phyloP scores from a whole-genome alignment of 805 yeast genomes.

The Candida mattraensis region DNA sequence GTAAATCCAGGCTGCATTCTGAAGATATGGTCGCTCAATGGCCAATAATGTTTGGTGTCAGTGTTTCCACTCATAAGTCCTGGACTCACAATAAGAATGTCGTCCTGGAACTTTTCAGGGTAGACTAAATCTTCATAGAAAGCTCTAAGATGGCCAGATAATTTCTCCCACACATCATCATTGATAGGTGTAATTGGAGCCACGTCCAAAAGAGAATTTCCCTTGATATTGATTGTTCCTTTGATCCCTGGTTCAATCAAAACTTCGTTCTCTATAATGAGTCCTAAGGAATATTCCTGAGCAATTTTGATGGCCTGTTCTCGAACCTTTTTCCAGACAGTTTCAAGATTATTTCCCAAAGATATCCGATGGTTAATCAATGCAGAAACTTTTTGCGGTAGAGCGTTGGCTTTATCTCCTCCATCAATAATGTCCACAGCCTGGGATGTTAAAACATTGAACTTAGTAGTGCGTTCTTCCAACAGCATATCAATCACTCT shows the following conservation, averaged over 20 bases:
- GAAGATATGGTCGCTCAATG: slow-evolving; percentile 57
- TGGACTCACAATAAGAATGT: slow-evolving; percentile 47
- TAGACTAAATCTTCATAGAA: slow-evolving; percentile 55
- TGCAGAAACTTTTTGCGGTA: slow-evolving; percentile 62
- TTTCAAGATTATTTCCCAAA: slow-evolving; percentile 50
- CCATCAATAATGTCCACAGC: slow-evolving; percentile 68
- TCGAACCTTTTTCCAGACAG: slow-evolving; percentile 39
- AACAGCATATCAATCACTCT: slow-evolving; percentile 26
- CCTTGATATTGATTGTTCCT: slow-evolving; percentile 29
- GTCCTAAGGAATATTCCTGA: slow-evolving; percentile 46
- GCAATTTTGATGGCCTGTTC: slow-evolving; percentile 43
- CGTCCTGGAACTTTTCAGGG: slow-evolving; percentile 25
- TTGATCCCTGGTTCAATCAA: slow-evolving; percentile 17
- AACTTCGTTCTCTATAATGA: slow-evolving; percentile 39
- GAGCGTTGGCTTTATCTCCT: slow-evolving; percentile 74
- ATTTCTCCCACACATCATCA: slow-evolving; percentile 49
- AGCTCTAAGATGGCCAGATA: slow-evolving; percentile 63
- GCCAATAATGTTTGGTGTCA: slow-evolving; percentile 68
- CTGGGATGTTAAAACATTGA: slow-evolving; percentile 59
- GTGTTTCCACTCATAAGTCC: slow-evolving; percentile 67
- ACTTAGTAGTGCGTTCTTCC: slow-evolving; percentile 24
- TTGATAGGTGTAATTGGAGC: slow-evolving; percentile 46
- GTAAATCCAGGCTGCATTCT: slow-evolving; percentile 53
- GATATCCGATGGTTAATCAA: slow-evolving; percentile 65
- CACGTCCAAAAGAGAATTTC: slow-evolving; percentile 35